phyloP scores from a whole-genome alignment of 176 grass and related monocot genomes.

The Leersia perrieri region DNA sequence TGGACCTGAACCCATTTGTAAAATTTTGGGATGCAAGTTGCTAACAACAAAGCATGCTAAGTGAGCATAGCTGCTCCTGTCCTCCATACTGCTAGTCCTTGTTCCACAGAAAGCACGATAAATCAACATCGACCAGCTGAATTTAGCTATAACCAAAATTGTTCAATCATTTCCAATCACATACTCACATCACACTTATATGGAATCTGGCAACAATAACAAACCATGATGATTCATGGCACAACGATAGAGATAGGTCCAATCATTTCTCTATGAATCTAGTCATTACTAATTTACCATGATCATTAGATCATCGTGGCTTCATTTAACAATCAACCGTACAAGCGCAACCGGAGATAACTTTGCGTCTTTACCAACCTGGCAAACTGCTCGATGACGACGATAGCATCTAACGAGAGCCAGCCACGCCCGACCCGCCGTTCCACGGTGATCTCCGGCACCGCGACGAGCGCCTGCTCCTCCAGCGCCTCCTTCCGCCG shows the following conservation, averaged over 20 bases:
- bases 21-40: not conserved
- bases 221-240: not conserved
- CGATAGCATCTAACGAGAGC: slow-evolving; percentile 70
- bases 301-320: not conserved
- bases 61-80: not conserved
- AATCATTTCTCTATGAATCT: not conserved
- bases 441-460: slow-evolving; percentile 75
- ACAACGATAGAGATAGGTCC: slow-evolving; percentile 6
- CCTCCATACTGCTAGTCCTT: not conserved
- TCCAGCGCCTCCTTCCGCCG: slow-evolving; percentile 37
- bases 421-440: slow-evolving; percentile 42
- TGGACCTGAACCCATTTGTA: not conserved
- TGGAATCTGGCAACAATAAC: not conserved
- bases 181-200: not conserved
- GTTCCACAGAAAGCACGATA: not conserved
- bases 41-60: not conserved
- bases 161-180: not conserved
- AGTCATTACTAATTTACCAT: not conserved
- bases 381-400: slow-evolving; percentile 86
- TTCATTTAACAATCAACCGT: not conserved
- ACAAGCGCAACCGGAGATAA: not conserved
- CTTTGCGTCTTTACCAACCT: slow-evolving; percentile 65
- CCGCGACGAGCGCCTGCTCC: slow-evolving; percentile 53
- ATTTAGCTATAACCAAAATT: not conserved
- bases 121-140: not conserved